Conservation (phyloP, 2,329 filamentous ascomycete genomes). For the Elsinoe australis region DNA sequence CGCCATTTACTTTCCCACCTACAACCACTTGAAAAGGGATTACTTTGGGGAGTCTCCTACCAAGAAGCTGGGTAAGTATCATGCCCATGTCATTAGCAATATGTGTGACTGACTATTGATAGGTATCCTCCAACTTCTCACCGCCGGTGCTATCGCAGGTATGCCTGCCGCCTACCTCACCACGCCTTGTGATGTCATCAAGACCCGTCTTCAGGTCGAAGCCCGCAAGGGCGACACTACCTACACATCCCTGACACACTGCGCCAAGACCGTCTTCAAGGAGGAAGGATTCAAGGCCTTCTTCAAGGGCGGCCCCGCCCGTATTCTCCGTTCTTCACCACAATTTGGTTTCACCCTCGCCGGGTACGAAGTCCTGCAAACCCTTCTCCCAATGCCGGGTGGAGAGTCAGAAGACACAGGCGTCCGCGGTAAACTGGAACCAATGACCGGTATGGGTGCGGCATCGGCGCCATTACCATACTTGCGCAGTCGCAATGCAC, state of each 20-base stretch:
- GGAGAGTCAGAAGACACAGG: conserved; percentile 45
- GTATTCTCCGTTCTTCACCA: conserved; percentile 88
- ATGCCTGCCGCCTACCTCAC: conserved; percentile 68
- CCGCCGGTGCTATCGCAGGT: conserved; percentile 75
- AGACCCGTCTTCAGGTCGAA: conserved; percentile 95
- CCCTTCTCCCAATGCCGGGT: conserved; percentile 69
- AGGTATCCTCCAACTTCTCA: conserved; percentile 77
- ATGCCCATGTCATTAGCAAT: too few relatives aligned
- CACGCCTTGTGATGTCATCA: conserved; percentile 97
- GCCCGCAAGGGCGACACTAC: conserved; percentile 86
- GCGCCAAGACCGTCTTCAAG: conserved; percentile 71
- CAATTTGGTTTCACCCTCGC: conserved; percentile 98
- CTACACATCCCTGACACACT: conserved; percentile 83
- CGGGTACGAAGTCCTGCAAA: conserved; percentile 87
- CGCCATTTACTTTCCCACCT: conserved; percentile 96
- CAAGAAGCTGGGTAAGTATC: conserved; percentile 61
- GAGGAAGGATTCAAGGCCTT: conserved; percentile 95
- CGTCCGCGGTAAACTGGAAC: conserved; percentile 52
- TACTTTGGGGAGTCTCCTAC: conserved; percentile 81
- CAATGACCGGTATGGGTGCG: conserved; percentile 55
- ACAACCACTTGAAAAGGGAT: conserved; percentile 89
- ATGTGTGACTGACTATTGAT: not conserved
- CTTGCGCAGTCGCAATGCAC: conserved; percentile 72
- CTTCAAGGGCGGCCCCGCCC: conserved; percentile 95
- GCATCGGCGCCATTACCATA: conserved; percentile 58